phyloP scores from a whole-genome alignment of 805 yeast species.

The Candida cerambycidarum region DNA sequence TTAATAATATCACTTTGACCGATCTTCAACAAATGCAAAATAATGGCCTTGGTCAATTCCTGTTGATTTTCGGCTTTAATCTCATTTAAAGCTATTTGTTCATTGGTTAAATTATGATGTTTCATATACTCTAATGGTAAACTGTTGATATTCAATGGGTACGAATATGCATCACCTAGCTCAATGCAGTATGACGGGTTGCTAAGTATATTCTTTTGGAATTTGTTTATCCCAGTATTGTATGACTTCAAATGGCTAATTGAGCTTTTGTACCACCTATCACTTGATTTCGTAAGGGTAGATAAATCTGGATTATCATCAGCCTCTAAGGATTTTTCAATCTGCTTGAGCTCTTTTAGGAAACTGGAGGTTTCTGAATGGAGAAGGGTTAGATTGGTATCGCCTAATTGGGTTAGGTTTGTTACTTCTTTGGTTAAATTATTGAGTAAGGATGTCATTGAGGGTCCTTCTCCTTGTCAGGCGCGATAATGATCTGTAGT shows the following conservation, averaged over 20 bases:
- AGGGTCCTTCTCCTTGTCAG: too few relatives aligned
- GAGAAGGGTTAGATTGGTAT: slow-evolving; percentile 19
- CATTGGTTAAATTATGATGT: not conserved
- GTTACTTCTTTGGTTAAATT: slow-evolving; percentile 3
- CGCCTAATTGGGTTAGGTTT: slow-evolving; percentile 18
- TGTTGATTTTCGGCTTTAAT: slow-evolving; percentile 25
- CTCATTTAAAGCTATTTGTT: slow-evolving; percentile 11
- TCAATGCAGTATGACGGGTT: slow-evolving; percentile 29
- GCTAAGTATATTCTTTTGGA: slow-evolving; percentile 31
- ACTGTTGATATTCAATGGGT: slow-evolving; percentile 32
- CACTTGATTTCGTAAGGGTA: not conserved
- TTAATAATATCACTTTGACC: slow-evolving; percentile 39
- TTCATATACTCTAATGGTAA: slow-evolving; percentile 21
- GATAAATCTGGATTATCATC: slow-evolving; percentile 2
- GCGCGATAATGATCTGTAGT: too few relatives aligned
- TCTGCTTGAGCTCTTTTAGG: slow-evolving; percentile 20
- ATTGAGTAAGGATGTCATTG: slow-evolving; percentile 4
- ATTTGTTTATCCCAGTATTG: slow-evolving; percentile 34
- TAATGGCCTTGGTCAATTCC: slow-evolving; percentile 36
- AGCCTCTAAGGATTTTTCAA: slow-evolving; percentile 5
- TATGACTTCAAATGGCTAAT: slow-evolving; percentile 34
- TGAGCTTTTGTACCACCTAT: slow-evolving; percentile 36
- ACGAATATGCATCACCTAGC: slow-evolving; percentile 43
- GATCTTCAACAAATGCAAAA: slow-evolving; percentile 38
- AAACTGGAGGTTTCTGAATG: slow-evolving; percentile 23